phyloP scores from a whole-genome alignment of 192 early-diverging fungal genomes.

The Coemansia sp. region DNA sequence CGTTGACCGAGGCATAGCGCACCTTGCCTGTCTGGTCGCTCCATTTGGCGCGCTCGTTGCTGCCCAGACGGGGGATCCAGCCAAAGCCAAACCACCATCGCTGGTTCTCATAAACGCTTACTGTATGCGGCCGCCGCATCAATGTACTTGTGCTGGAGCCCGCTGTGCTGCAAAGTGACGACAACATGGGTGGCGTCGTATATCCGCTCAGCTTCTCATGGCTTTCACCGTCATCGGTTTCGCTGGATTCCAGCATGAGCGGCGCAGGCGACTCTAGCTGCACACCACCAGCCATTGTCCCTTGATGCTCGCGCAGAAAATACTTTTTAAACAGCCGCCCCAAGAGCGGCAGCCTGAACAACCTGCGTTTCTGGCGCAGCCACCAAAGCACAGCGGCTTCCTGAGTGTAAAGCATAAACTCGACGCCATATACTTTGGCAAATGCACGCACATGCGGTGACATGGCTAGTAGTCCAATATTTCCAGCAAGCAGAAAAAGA shows the following conservation, averaged over 20 bases:
- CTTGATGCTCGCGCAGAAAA: not conserved
- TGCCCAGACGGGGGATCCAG: constrained; percentile 63
- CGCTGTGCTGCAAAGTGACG: constrained; percentile 28
- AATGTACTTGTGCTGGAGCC: constrained; percentile 25
- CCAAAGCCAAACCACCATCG: constrained; percentile 76
- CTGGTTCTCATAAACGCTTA: constrained; percentile 68
- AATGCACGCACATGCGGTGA: constrained; percentile 48
- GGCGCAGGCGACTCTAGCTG: constrained; percentile 12
- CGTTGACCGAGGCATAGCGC: constrained; percentile 49
- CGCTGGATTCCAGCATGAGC: constrained; percentile 5
- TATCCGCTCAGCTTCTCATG: constrained; percentile 23
- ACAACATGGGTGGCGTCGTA: constrained; percentile 36
- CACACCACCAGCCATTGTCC: not conserved
- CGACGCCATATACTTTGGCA: constrained; percentile 36
- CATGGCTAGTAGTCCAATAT: constrained; percentile 32
- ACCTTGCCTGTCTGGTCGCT: constrained; percentile 59
- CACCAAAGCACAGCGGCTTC: constrained; percentile 19
- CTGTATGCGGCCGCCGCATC: constrained; percentile 26
- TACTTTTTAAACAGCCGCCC: not conserved
- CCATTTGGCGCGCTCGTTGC: constrained; percentile 62
- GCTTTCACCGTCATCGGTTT: constrained; percentile 1
- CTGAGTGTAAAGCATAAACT: constrained; percentile 24
- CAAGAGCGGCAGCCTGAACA: constrained; percentile 2
- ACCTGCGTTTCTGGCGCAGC: not conserved
- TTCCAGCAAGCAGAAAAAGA: constrained; percentile 36